These are phyloP conservation scores for Kuraishia cidri DNA, from an alignment of 805 yeast species.

Conservation along the genomic window DNA sequence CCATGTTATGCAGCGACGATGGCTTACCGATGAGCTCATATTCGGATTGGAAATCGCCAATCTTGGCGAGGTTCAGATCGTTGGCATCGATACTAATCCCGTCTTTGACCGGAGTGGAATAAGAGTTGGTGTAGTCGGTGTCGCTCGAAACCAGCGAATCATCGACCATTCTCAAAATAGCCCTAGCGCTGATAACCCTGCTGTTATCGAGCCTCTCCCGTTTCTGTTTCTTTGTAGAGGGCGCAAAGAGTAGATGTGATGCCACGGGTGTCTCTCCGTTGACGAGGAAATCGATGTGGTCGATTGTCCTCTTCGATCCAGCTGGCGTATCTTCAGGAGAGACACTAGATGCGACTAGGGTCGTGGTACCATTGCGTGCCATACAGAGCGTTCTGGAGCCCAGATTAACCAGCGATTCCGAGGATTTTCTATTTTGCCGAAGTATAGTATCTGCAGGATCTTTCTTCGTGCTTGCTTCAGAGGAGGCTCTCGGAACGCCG, in stretches of 20 bases:
- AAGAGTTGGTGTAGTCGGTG: constrained; percentile 9
- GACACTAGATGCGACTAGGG: no score
- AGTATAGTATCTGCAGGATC: no score
- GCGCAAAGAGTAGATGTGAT: constrained; percentile 2
- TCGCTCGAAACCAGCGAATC: constrained; percentile 26
- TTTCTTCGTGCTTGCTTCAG: no score
- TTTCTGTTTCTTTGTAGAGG: constrained; percentile 8
- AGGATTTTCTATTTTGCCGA: no score
- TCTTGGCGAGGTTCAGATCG: constrained; percentile 18
- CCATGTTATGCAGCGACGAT: constrained; percentile 2
- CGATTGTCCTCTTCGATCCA: constrained; percentile 8
- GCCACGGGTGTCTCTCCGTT: constrained; percentile 11
- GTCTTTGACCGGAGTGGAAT: constrained; percentile 4
- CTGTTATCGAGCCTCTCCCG: constrained; percentile 23
- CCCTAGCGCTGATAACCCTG: constrained; percentile 24
- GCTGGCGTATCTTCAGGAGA: constrained; percentile 13
- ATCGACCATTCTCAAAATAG: constrained; percentile 27
- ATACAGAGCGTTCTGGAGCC: no score
- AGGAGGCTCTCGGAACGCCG: no score
- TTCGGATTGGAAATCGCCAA: constrained; percentile 7
- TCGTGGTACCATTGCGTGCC: no score
- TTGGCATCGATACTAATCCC: constrained; percentile 18
- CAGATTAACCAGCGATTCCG: no score
- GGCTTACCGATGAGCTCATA: not conserved
- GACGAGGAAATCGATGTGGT: constrained; percentile 9